Evolutionary conservation across 192 early-diverging fungal species (phyloP).

Genomic region (Coemansia sp.): DNA sequence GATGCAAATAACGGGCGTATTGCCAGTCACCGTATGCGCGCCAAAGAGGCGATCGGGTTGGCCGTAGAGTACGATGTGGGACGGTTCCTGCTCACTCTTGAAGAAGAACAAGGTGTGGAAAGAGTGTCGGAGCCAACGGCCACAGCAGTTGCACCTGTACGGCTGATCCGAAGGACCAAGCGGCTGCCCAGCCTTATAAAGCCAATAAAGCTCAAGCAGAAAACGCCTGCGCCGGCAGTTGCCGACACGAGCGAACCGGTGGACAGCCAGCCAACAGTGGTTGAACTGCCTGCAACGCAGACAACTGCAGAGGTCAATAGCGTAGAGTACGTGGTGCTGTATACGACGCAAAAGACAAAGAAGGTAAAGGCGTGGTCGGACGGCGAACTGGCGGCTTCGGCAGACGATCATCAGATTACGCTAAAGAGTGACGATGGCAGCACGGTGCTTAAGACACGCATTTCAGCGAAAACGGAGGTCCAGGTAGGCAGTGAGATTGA

Average conservation of each 20-base stretch:
- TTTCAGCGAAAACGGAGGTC: conserved; percentile 21
- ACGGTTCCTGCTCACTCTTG: conserved; percentile 40
- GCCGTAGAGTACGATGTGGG: conserved; percentile 44
- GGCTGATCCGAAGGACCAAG: conserved; percentile 14
- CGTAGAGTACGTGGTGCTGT: conserved; percentile 32
- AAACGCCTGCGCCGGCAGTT: neutral
- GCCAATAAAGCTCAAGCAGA: conserved; percentile 25
- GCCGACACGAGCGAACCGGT: no score
- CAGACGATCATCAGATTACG: conserved; percentile 14
- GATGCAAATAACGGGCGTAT: conserved; percentile 28
- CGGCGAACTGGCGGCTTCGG: conserved; percentile 17
- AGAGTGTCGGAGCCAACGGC: neutral
- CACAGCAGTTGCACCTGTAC: neutral
- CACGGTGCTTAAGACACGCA: conserved; percentile 22
- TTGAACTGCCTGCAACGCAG: neutral
- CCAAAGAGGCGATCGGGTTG: conserved; percentile 29
- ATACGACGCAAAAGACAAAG: conserved; percentile 48
- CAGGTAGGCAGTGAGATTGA: conserved; percentile 40
- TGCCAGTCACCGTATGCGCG: conserved; percentile 33
- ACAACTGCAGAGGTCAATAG: neutral
- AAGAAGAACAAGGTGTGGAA: conserved; percentile 23
- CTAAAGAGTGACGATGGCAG: conserved; percentile 31
- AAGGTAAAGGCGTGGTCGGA: conserved; percentile 54
- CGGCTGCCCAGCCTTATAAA: conserved; percentile 42
- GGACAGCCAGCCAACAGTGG: no score